Evolutionary conservation across 2,329 filamentous ascomycete species (phyloP).

Genomic region (Colletotrichum sp.): DNA sequence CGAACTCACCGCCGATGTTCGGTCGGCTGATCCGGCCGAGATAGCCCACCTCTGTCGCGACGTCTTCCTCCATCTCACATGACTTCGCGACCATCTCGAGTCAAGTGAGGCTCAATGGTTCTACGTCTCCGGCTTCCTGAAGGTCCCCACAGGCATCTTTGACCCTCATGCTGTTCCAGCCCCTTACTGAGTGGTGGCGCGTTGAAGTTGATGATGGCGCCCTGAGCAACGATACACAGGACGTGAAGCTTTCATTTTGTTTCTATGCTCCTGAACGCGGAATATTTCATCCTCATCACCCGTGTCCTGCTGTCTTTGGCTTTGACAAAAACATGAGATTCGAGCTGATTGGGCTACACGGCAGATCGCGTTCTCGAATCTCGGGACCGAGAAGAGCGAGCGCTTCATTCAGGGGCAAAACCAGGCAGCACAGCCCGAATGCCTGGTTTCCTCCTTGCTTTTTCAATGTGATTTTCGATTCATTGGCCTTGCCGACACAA

Average conservation of each 20-base stretch:
- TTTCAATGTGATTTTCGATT: not conserved
- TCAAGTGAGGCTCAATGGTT: not conserved
- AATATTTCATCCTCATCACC: fast-evolving
- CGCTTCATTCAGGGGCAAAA: not conserved
- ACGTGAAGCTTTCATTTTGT: not conserved
- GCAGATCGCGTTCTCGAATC: not conserved
- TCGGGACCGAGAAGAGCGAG: not conserved
- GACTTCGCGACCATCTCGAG: not conserved
- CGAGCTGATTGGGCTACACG: not conserved
- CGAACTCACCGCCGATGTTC: not conserved
- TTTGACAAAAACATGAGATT: not conserved
- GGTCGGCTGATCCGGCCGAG: conserved; percentile 9
- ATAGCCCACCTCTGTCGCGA: not conserved
- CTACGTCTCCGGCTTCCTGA: not conserved
- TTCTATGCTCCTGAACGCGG: fast-evolving
- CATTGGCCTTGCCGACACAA: not conserved
- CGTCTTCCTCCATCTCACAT: not conserved
- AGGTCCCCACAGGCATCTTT: not conserved
- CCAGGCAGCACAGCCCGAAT: not conserved
- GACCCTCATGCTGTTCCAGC: not conserved
- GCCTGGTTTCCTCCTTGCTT: not conserved
- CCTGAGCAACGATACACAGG: not conserved
- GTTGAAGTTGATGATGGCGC: not conserved
- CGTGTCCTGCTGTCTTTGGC: not conserved
- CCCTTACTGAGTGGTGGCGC: not conserved